These are phyloP conservation scores for Angophora floribunda DNA, from an alignment of 345 rosid genomes.

Conservation along the genomic window DNA sequence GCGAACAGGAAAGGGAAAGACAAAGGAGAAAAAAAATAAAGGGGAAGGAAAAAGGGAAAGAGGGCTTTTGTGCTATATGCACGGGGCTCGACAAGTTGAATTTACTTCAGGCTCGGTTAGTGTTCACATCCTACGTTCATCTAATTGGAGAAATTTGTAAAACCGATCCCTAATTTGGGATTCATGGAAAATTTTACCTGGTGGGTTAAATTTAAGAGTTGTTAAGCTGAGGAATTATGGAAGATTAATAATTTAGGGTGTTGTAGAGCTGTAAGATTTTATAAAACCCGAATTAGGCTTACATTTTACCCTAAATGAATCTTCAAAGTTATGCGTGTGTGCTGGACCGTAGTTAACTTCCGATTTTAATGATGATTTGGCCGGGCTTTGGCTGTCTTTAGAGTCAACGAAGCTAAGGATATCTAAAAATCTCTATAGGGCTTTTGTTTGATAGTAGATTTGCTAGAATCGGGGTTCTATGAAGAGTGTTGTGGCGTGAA, in stretches of 20 bases:
- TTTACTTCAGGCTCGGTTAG: neutral
- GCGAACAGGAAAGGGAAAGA: neutral
- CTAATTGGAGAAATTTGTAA: neutral
- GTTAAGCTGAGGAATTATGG: neutral
- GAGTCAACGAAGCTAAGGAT: neutral
- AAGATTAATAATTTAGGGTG: neutral
- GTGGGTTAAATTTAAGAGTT: neutral
- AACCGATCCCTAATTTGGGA: neutral
- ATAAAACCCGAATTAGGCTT: neutral
- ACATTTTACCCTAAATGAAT: neutral
- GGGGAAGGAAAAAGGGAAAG: neutral
- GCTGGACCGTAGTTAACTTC: neutral
- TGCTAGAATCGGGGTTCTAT: neutral
- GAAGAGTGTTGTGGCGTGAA: neutral
- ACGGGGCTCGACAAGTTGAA: neutral
- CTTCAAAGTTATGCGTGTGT: rapidly evolving
- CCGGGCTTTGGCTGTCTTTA: neutral
- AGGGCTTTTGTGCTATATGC: neutral
- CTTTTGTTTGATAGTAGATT: neutral
- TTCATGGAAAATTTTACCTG: neutral
- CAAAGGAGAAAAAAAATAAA: neutral
- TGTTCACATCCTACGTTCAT: neutral
- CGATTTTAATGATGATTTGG: neutral
- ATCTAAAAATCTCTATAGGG: neutral
- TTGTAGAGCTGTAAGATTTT: rapidly evolving